phyloP scores from a whole-genome alignment of 805 yeast genomes.

The Pichia heedii region DNA sequence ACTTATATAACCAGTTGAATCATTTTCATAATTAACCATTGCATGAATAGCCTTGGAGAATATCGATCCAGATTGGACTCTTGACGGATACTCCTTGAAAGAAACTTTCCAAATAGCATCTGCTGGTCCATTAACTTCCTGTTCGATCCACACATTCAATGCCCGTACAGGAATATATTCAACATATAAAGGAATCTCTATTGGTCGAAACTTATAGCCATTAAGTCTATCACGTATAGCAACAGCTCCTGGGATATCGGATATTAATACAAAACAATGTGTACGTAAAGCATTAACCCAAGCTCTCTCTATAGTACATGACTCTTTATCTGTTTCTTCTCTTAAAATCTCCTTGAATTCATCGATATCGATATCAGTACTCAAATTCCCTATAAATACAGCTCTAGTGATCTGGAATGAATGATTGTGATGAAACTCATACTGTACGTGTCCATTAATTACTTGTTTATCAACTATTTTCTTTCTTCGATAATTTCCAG shows the following conservation, averaged over 20 bases:
- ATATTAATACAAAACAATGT: constrained; percentile 34
- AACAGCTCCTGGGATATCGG: constrained; percentile 33
- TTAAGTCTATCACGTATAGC: constrained; percentile 28
- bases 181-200: constrained; percentile 17
- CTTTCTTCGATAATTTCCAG: not conserved
- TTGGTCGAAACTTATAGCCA: constrained; percentile 23
- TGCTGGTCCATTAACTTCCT: constrained; percentile 35
- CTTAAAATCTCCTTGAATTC: constrained; percentile 31
- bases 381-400: constrained; percentile 35
- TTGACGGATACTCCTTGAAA: constrained; percentile 25
- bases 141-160: constrained; percentile 37
- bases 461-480: not conserved
- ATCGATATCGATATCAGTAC: constrained; percentile 30
- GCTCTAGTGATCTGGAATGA: constrained; percentile 34
- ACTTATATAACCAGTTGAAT: constrained; percentile 24
- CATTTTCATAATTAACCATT: constrained; percentile 28
- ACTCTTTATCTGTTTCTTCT: constrained; percentile 21
- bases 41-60: constrained; percentile 25
- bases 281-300: constrained; percentile 35
- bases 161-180: constrained; percentile 40
- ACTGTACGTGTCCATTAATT: not conserved
- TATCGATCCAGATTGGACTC: constrained; percentile 22
- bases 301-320: constrained; percentile 31
- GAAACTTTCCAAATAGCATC: constrained; percentile 39
- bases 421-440: constrained; percentile 15